Base-by-base conservation (phyloP, 2,329 filamentous ascomycete genomes). In the Tolypocladium sp. region DNA sequence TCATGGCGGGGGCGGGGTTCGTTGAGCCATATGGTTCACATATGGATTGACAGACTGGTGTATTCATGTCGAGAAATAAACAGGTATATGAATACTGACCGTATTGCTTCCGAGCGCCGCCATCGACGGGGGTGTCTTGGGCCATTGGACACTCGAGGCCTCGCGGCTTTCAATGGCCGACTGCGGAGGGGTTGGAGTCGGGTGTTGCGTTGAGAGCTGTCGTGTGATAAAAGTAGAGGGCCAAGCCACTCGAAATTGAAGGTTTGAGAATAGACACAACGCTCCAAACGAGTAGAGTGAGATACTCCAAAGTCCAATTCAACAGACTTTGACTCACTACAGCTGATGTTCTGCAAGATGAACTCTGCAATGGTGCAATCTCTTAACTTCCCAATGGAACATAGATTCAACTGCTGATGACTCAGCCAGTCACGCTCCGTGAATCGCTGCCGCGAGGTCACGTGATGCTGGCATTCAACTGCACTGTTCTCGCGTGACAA, bases 71-170 rank as follows among this genome's bases (percentile, higher is more conserved):
- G 8, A 22, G 4, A 4, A 37, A 42, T 20, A 10, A 35, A 10
- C 30, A 10, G 20, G 30, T 37, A 30, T 8, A 20, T n/a, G 13
- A 37, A 8, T 57, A 66, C 66, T 71, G 67, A 73, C 71, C 69
- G 59, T 72, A 73, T 60, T 64, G 65, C 55, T 57, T 63, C 13
- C 57, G 64, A 55, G 60, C 54, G 35, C 40, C 59, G 49, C 63
- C 63, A 57, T 67, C 65, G 57, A 59, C 38, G 57, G 55, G 30
- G 22, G 54, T 61, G 41, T 53, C 65, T 63, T 67, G 63, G 41
- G 65, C 60, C 69, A 72, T 71, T 40, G 38, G 49, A 53, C 20
- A 13, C 20, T 37, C 12, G 9, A 22, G 22, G 49, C 30, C 12
- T 53, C 20, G 30, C 10, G 20, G 33, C 30, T 22, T 13, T 35